These are phyloP conservation scores for Platanthera guangdongensis DNA, from an alignment of 106 monocot species.

Conservation along the genomic window DNA sequence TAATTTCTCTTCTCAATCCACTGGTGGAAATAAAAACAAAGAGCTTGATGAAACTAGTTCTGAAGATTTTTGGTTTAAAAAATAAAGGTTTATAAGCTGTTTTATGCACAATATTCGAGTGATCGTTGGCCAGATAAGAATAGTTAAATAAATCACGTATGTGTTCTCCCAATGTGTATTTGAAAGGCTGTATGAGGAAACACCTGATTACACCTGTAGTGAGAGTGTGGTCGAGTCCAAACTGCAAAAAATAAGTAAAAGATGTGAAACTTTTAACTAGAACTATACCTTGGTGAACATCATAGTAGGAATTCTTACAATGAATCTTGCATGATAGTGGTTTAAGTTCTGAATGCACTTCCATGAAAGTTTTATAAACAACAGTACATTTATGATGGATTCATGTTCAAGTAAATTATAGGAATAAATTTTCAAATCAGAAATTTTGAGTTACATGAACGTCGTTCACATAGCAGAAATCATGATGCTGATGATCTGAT, in stretches of 20 bases:
- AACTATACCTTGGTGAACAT: background rate
- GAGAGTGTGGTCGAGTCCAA: conserved; percentile 92
- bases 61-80: background rate
- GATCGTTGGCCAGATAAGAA: background rate
- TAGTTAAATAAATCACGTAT: background rate
- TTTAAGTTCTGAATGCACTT: background rate
- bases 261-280: background rate
- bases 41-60: background rate
- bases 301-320: background rate
- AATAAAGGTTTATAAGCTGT: background rate
- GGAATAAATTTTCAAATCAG: too few species aligned
- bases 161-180: background rate
- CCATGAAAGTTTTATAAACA: background rate
- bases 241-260: conserved; percentile 47
- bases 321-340: background rate
- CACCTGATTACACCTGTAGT: conserved; percentile 97
- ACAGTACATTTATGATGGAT: background rate
- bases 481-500: background rate
- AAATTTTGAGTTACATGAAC: background rate
- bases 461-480: background rate
- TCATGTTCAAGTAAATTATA: background rate
- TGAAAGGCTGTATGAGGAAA: background rate
- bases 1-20: conserved; percentile 93
- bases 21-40: conserved; percentile 21
- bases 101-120: background rate